Percentiles rank a stretch among this genome's conserved stretches.
Conservation (phyloP, 2,329 filamentous ascomycete genomes). For the Phoma sp. region DNA sequence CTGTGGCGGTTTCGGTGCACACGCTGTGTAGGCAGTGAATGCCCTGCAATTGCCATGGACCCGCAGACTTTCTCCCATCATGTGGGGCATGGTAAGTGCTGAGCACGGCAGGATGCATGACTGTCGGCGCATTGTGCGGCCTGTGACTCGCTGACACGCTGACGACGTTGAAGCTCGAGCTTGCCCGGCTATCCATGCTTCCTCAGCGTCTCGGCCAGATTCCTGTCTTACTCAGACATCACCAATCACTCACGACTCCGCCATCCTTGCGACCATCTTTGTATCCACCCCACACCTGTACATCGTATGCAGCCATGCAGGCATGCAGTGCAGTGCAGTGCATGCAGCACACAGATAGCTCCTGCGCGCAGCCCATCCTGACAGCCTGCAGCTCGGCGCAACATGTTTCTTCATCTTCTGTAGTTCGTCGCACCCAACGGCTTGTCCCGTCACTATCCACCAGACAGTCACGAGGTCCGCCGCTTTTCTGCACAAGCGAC, state of each 20-base stretch:
- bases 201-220: slow-evolving; percentile 16
- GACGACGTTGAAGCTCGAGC: slow-evolving; percentile 1
- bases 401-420: not conserved
- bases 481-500: not conserved
- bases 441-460: not conserved
- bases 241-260: slow-evolving; percentile 32
- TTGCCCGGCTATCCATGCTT: not conserved
- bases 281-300: not conserved
- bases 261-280: slow-evolving; percentile 1
- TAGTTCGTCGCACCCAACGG: not conserved
- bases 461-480: not conserved
- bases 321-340: no score
- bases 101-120: slow-evolving; percentile 10
- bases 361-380: not conserved
- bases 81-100: slow-evolving; percentile 12
- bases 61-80: not conserved
- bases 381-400: not conserved
- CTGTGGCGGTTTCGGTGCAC: not conserved
- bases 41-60: not conserved
- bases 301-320: no score
- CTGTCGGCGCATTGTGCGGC: not conserved
- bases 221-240: slow-evolving; percentile 38
- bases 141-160: slow-evolving; percentile 1
- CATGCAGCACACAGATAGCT: no score
- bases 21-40: not conserved